Base-by-base conservation (phyloP, 129 eudicot species). In the sunflower (Helianthus annuus) region DNA sequence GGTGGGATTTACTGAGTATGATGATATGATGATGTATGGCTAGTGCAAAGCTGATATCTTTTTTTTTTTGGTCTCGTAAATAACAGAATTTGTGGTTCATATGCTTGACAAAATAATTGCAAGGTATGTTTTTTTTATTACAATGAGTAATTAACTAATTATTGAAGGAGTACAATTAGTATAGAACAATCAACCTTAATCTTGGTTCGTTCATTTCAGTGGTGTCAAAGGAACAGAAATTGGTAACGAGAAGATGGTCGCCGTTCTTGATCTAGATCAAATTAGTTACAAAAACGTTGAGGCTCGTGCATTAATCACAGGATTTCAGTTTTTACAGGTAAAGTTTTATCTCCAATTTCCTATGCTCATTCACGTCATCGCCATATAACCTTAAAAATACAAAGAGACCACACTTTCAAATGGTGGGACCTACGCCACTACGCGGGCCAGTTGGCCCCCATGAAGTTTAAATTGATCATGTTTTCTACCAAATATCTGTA, bases 241-340 rank as follows among this genome's bases (percentile, higher is more conserved):
- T 15, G 96, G 96, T 76, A 87, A 82, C 6, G 92, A 86, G 73
- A 89, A 89, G 83, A 32, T 89, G 78, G 54, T 86, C 45, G 88
- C 73, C 16, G 27, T 86, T 82, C 79, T 89, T 42, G 96, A 89
- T 76, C 83, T 89, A 48, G 65, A 80, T 29, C 74, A 86, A 48
- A 40, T 89, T 5, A 52, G 77, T 54, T 84, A 86, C 72, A 89
- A 79, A 77, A 89, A 89, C 19, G 36, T 86, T 69, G 96, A 89
- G 82, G 86, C 81, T 59, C 92, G 96, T 48, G 96, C 79, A 56
- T 46, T 89, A 15, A 84, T 89, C 76, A 86, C 90, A 10, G 96
- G 92, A 56, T 89, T 89, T 83, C 96, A 89, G 63, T 86, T 86
- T 65, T 80, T 87, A 60, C 97, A 90, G 90, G 97, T 85, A 75